Conservation (phyloP, 306 rosid genomes). For the Acacia melanoxylon region DNA sequence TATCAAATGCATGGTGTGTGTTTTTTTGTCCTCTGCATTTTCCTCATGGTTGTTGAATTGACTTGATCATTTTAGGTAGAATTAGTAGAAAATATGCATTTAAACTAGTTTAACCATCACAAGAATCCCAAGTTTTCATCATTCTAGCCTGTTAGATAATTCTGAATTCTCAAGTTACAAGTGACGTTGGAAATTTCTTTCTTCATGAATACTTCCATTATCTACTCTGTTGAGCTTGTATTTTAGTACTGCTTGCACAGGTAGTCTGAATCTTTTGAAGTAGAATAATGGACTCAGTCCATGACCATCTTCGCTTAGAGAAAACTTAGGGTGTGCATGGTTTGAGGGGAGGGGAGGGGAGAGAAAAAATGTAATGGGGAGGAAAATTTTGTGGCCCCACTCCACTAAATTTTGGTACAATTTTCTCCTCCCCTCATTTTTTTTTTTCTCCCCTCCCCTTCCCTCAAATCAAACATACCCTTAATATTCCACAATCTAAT, state of each 20-base stretch:
- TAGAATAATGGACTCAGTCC: background rate
- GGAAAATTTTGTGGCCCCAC: too few relatives aligned
- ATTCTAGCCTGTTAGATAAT: background rate
- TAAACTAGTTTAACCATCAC: background rate
- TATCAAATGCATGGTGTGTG: background rate
- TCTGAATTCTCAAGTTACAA: background rate
- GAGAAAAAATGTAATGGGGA: too few relatives aligned
- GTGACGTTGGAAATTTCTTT: too few relatives aligned
- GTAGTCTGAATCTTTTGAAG: background rate
- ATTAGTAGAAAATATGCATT: background rate
- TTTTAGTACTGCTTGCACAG: background rate
- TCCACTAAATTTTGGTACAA: too few relatives aligned
- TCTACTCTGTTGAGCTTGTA: background rate
- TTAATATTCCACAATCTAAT: background rate
- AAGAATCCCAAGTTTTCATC: background rate
- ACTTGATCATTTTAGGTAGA: conserved; percentile 12
- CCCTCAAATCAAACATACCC: too few relatives aligned
- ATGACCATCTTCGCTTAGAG: background rate
- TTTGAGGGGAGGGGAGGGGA: too few relatives aligned
- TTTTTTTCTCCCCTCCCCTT: too few relatives aligned
- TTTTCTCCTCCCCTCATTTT: too few relatives aligned
- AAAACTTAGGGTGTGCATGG: too few relatives aligned
- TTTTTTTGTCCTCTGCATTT: background rate
- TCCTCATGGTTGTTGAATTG: conserved; percentile 4
- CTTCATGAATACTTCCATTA: background rate